These are phyloP conservation scores for Thalassiosira mediterranea DNA, from an alignment of 352 stramenopile species.

Conservation along the genomic window DNA sequence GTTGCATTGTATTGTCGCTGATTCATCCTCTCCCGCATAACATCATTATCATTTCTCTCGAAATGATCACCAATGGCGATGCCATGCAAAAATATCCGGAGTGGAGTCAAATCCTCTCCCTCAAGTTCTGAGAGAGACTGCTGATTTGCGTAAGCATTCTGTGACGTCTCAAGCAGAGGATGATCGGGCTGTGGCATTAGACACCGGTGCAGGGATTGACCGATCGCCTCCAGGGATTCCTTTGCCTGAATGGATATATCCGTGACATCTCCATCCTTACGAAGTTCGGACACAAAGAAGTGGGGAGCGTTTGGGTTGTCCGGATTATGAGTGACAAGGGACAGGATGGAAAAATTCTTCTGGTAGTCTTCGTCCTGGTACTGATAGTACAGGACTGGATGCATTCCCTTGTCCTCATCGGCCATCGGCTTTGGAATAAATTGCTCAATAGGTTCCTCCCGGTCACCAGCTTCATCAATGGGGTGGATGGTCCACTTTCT, in stretches of 20 bases:
- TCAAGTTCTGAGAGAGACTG: neutral
- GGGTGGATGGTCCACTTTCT: neutral
- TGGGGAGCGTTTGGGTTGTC: neutral
- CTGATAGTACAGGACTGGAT: constrained; percentile 1
- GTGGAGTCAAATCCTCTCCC: neutral
- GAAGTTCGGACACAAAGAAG: neutral
- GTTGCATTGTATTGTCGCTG: constrained; percentile 2
- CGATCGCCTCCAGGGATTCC: constrained; percentile 6
- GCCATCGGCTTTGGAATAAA: neutral
- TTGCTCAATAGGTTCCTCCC: neutral
- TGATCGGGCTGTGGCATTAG: neutral
- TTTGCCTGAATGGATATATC: neutral
- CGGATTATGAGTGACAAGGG: neutral
- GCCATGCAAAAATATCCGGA: neutral
- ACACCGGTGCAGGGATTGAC: neutral
- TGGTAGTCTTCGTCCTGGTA: neutral
- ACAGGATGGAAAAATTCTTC: neutral
- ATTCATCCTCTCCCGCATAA: neutral
- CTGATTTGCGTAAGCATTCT: neutral
- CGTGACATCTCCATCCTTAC: neutral
- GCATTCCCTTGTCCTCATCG: neutral
- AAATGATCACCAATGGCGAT: neutral
- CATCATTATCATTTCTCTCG: neutral
- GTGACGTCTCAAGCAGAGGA: neutral
- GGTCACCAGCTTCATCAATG: neutral